A percentile compares a stretch with the other conserved stretches of the same genome.
These are phyloP conservation scores for Hygrophorus pudorinus DNA, from an alignment of 768 basidiomycete species.

Conservation along the genomic window DNA sequence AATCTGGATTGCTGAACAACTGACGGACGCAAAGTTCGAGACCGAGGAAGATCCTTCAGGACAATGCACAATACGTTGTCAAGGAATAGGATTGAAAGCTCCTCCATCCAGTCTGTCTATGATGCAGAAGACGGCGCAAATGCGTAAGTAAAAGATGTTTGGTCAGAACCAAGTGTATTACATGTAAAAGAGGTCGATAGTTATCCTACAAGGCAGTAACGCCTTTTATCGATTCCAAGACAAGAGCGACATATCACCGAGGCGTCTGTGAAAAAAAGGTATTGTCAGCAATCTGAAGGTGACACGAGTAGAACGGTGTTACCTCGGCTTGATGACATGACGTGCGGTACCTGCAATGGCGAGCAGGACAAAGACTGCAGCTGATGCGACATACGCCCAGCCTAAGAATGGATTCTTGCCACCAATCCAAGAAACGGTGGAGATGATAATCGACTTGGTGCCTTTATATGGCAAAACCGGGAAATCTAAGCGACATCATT, in stretches of 20 bases:
- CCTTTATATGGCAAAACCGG: constrained; percentile 87
- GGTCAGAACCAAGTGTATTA: too few species aligned
- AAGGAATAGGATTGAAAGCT: constrained; percentile 52
- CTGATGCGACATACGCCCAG: constrained; percentile 92
- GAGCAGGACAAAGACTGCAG: constrained; percentile 78
- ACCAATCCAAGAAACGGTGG: constrained; percentile 97
- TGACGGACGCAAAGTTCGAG: constrained; percentile 58
- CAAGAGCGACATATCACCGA: constrained; percentile 80
- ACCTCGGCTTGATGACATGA: constrained; percentile 91
- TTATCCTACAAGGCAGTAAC: not conserved
- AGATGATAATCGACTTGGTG: constrained; percentile 94
- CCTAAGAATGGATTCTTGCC: constrained; percentile 98
- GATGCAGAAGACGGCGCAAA: too few species aligned
- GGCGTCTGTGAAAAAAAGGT: constrained; percentile 37
- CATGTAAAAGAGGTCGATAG: not conserved
- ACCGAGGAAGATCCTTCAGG: constrained; percentile 31
- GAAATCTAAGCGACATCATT: constrained; percentile 50
- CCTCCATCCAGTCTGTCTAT: not conserved
- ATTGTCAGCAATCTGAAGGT: constrained; percentile 8
- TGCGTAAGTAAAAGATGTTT: too few species aligned
- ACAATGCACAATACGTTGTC: constrained; percentile 40
- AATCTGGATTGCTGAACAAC: constrained; percentile 60
- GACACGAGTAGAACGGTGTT: constrained; percentile 1
- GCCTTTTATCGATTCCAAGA: constrained; percentile 83
- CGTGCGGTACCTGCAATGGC: constrained; percentile 84